Base-by-base conservation (phyloP, 768 basidiomycete genomes). In the Hydnomerulius pinastri region DNA sequence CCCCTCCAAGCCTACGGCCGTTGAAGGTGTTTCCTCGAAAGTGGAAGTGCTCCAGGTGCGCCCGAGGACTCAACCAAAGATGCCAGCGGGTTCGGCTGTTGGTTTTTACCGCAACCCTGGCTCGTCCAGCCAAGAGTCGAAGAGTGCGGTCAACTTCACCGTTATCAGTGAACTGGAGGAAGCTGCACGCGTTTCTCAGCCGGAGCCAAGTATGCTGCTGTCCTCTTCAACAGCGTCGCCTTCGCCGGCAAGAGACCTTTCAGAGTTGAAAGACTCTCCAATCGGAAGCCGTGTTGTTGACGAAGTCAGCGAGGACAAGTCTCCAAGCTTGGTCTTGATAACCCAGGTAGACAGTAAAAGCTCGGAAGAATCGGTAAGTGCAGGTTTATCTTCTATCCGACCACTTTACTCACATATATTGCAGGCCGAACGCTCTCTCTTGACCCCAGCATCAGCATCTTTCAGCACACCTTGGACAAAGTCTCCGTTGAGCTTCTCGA, bases 141-240 rank as follows among this genome's bases (percentile, higher is more conserved):
- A 75, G 47, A 63, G 74, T 13, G 55, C 74, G 9, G 86, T 91
- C 50, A 83, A 80, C 54, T 93, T 93, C 71, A 88, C 84, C 40
- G 87, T 92, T 38, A 79, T 73, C 48, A 92, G 90, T 60, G 91
- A 92, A 67, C 62, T 92, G 46, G 89, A 90, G 35, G 57, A 58
- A 43, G 17, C 33, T 24, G 13, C 42, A 8, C 44, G 40, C 20
- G 25, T 33, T 42, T 53, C 58, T 13, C 51, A 45, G n/a, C 39
- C 15, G 11, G 53, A 58, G 51, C 50, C 57, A 20, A 61, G 60
- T 38, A 59, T 60, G 25, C 66, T 69, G 8, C 37, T 69, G 29
- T 58, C 59, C 43, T 57, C 63, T 17, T 62, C 63, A 51, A 54
- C 53, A 46, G 21, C 41, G 9, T 51, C 56, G 10, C 21, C 50